Evolutionary conservation across 495 filamentous ascomycete species (phyloP), one percentile per base, ranked within the genome.

Genomic region (Penicillium mononematosum): DNA sequence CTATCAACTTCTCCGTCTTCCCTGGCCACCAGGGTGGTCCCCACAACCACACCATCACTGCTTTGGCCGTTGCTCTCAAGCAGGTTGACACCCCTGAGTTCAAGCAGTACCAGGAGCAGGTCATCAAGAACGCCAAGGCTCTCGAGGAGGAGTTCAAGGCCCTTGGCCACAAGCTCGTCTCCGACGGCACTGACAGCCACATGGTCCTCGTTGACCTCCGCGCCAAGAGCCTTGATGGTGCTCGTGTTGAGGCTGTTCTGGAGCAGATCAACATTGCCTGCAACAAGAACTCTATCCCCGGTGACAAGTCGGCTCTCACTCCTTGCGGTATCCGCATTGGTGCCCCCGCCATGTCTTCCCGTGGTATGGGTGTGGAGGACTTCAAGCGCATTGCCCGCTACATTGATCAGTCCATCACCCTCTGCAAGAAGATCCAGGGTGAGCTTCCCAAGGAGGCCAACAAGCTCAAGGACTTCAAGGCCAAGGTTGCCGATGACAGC

Each of bases 41-140:
- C 27, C 95, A 99, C 81, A 99, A 99, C 83, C 95, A 99, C 84
- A 99, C 95, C 74, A 99, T 99, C 78, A 99, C 95, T 39, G 95
- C 95, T 61, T 83, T 99, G 52, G 90, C 95, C 29, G 95, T 98
- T 63, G 95, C 95, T 45, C 83, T 99, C 59, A 94, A 96, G 81
- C 95, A 99, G 80, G 93, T 90, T 49, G 86, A 84, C 59, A 89
- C 87, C 53, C 88, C 90, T 36, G 94, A 96, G 73, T 99, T 97
- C 85, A 94, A 91, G 78, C 82, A 85, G 64, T 99, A 99, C 80
- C 95, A 99, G 75, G 74, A 92, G 74, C 87, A 91, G 75, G 92
- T 98, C 29, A 83, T 96, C 45, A 83, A 85, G 72, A 98, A 97
- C 73, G 93, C 92, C 61, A 96, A 96, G 80, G 85, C 90, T 14